Base-by-base conservation (phyloP, 805 yeast genomes). In the Metschnikowia amazonensis region DNA sequence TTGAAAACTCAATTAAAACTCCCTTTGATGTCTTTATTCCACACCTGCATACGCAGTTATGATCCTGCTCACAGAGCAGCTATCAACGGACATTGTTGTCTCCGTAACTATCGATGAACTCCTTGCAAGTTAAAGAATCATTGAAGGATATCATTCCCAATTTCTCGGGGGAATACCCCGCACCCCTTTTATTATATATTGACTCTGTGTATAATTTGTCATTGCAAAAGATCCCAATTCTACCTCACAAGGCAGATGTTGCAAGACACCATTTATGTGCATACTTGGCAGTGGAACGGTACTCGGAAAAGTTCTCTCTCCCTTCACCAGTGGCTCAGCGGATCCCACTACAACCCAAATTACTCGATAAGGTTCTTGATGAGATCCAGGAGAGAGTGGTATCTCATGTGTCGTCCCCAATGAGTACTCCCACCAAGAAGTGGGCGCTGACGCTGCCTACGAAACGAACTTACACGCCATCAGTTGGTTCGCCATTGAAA, bases 181-280 rank as follows among this genome's bases (percentile, higher is more conserved):
- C 63, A 5, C 60, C 65, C 34, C 58, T 80, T 25, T 55, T 70
- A 10, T 58, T 69, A 16, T 65, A 65, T 58, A 60, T 75, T 5
- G 75, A 65, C 29, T 70, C 76, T 2, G 57, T 81, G 11, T 80
- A 81, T 55, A 69, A 67, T 49, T 61, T 75, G 1, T 74, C 84
- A 17, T 67, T 84, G n/a, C 77, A 70, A 45, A 72, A 75, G 51
- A 69, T 70, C 36, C 76, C 77, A 48, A 60, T 64, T 2, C 60
- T 84, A 18, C 73, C 78, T 11, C 72, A 73, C 21, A 71, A 71
- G 32, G 77, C 80, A 42, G 90, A 85, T 51, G 66, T 76, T 2
- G 89, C 88, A 1, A 67, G 92, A 44, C 74, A 74, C 45, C 90
- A 85, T 59, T 60, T 86, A 10, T 81, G 89, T 60, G 85, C 89